Base-by-base conservation (phyloP, 176 grass and related monocot genomes). In the barley (Hordeum vulgare) region DNA sequence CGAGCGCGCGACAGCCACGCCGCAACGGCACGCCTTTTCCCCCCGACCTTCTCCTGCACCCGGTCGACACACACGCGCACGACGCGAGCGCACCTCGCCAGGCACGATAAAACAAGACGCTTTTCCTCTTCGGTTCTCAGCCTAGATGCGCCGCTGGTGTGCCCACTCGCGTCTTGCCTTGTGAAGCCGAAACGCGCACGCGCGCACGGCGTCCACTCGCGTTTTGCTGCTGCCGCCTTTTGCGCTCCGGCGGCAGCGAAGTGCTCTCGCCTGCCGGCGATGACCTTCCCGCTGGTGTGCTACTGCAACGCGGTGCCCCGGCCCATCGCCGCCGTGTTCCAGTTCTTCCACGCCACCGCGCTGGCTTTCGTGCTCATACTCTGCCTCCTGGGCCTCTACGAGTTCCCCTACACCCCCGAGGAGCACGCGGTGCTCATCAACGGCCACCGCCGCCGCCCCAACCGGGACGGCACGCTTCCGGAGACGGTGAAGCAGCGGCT, bases 211-310 rank as follows among this genome's bases (percentile, higher is more conserved):
- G 41, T 28, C 81, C 37, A 36, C 18, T n/a, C n/a, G n/a, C n/a
- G n/a, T n/a, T 14, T 64, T 1, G 1, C 14, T 64, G 45, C 45
- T 6, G 45, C n/a, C 21, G 6, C 60, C 34, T 7, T 8, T 41
- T 58, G 56, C 57, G 57, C 23, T 24, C 56, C 56, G 75, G 23
- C 35, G 14, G 47, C 47, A 51, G 14, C 47, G 5, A 51, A 51
- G 14, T 49, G 45, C 4, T 64, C 77, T 20, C 61, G 78, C 31
- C 13, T 0, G 25, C 57, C 75, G 20, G 20, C 29, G 41, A 98
- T 98, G 96, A 90, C 88, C 0, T 86, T 95, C 60, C 96, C 89
- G 69, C 73, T 98, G 73, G 87, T 87, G 41, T 87, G 69, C 88
- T 92, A 81, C 87, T 90, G 90, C 76, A 21, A 83, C 5, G 77